Conservation (phyloP, 2,329 filamentous ascomycete genomes). For the Emmonsia crescens region DNA sequence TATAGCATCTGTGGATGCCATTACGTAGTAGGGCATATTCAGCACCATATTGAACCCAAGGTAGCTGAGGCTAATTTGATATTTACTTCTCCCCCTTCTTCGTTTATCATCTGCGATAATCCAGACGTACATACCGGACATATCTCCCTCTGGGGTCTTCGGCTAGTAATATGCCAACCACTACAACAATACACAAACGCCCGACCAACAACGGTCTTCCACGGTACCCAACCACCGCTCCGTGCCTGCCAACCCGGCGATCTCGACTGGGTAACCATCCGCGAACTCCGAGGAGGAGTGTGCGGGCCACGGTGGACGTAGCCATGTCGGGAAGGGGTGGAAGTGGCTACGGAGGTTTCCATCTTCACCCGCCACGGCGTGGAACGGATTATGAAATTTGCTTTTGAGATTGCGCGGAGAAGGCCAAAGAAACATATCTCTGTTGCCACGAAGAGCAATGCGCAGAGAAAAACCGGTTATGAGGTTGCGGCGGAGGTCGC, state of each 20-base stretch:
- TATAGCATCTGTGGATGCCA: background rate
- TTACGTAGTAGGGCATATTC: background rate
- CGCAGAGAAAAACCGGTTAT: constrained; percentile 45
- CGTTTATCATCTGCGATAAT: background rate
- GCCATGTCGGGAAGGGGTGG: constrained; percentile 41
- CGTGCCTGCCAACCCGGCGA: constrained; percentile 37
- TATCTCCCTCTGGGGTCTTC: constrained; percentile 45
- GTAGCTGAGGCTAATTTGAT: background rate
- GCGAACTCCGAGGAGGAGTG: constrained; percentile 49
- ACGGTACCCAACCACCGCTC: constrained; percentile 42
- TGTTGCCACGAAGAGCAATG: constrained; percentile 46
- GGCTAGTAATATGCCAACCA: constrained; percentile 45
- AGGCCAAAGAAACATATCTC: constrained; percentile 41
- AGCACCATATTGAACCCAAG: background rate
- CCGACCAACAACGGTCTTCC: constrained; percentile 43
- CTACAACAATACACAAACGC: constrained; percentile 50
- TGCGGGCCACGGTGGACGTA: constrained; percentile 44
- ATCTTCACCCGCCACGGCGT: constrained; percentile 45
- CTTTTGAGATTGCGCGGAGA: constrained; percentile 41
- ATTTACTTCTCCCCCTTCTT: background rate
- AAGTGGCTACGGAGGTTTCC: constrained; percentile 42
- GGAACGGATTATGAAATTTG: constrained; percentile 43
- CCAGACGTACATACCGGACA: constrained; percentile 48
- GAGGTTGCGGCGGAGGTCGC: constrained; percentile 39
- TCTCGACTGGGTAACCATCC: constrained; percentile 46